phyloP scores from a whole-genome alignment of 805 yeast genomes.

The Saccharomycopsis sp. region DNA sequence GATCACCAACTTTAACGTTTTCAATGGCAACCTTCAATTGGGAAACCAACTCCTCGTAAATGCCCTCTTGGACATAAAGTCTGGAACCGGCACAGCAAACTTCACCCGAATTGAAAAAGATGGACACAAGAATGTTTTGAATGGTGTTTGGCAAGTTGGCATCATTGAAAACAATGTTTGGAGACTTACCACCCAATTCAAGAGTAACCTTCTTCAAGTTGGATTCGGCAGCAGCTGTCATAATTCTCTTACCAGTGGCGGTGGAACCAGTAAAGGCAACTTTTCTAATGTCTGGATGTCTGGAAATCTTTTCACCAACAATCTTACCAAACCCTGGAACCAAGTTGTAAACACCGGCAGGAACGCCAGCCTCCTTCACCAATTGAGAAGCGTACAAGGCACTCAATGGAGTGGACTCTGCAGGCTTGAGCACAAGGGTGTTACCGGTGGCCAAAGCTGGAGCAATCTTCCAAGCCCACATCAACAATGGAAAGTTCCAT shows the following conservation, averaged over 20 bases:
- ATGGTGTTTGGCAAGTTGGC: constrained; percentile 47
- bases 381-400: constrained; percentile 56
- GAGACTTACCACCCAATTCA: constrained; percentile 80
- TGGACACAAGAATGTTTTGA: constrained; percentile 51
- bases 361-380: constrained; percentile 59
- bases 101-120: constrained; percentile 74
- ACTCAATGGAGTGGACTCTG: constrained; percentile 69
- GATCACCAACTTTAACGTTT: constrained; percentile 58
- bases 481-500: constrained; percentile 78
- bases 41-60: constrained; percentile 52
- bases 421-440: constrained; percentile 64
- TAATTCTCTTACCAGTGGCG: constrained; percentile 61
- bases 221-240: constrained; percentile 61
- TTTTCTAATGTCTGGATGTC: constrained; percentile 62
- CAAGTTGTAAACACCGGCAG: constrained; percentile 67
- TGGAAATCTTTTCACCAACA: constrained; percentile 63
- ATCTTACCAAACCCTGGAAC: constrained; percentile 68
- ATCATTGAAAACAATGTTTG: constrained; percentile 66
- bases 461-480: constrained; percentile 73
- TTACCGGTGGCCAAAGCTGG: constrained; percentile 76
- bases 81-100: constrained; percentile 80
- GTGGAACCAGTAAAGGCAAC: constrained; percentile 81
- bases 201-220: constrained; percentile 68
- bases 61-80: constrained; percentile 62
- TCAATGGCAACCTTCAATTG: constrained; percentile 53